Base-by-base conservation (phyloP, 306 rosid species). In the Lathyrus aphaca region DNA sequence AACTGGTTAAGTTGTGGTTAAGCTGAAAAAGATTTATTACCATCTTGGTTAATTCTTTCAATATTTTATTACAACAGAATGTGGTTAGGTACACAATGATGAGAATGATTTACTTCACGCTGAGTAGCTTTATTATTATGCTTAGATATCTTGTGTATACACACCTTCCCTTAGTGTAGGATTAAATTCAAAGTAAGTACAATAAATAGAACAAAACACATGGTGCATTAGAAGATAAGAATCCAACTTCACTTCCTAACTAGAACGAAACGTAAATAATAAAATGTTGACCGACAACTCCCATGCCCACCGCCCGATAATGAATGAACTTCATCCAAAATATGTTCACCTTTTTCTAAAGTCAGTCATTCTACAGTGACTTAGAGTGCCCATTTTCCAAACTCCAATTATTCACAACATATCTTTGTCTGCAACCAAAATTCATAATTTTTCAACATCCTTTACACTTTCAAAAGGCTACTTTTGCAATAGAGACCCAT, bases 341-440 rank as follows among this genome's bases (percentile, higher is more conserved):
- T 25, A 65, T 39, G 12, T 69, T 44, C 23, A 66, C 72, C 56
- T 38, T 60, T 48, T 67, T 63, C 42, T 19, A 27, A 29, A 43
- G 68, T 25, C 46, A 50, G 10, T 68, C 23, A 55, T 21, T 73
- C 19, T 30, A 19, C 29, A 37, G 61, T 74, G 14, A 67, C 79
- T 68, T 82, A 5, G 81, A 85, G 83, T 82, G 69, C 68, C 68
- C 72, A 69, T 48, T 39, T 83, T 83, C 85, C 87, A 66, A 74
- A 64, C 80, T 80, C 53, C 25, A 29, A 19, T 40, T 63, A 40
- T 10, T 53, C 76, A 18, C 54, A 12, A 29, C 64, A 44, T 50
- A 63, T 50, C 73, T 51, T 53, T 18, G 29, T 66, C 69, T 49
- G n/a, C 42, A 39, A 75, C 57, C 46, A 49, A 53, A 46, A 44